Percentiles rank a stretch among this genome's conserved stretches.
These are phyloP conservation scores for Dendrostoma leiphaemia DNA, from an alignment of 2,329 filamentous ascomycete genomes.

Conservation along the genomic window DNA sequence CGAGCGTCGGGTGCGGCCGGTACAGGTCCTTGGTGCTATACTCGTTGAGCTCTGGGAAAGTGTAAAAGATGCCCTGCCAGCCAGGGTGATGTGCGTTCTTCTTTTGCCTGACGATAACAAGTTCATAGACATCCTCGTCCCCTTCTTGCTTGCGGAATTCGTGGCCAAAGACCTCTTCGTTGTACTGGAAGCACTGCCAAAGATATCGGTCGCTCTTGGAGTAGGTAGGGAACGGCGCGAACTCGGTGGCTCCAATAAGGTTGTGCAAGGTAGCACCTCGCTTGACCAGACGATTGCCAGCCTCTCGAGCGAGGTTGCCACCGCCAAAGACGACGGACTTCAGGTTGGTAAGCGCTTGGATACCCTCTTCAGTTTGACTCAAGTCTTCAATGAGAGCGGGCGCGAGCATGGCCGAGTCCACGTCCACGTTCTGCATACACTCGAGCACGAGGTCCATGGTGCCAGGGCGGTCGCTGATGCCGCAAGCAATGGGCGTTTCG, in stretches of 20 bases:
- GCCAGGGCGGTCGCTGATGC: constrained; percentile 32
- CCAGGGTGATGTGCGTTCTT: constrained; percentile 29
- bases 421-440: constrained; percentile 26
- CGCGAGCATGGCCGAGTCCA: constrained; percentile 30
- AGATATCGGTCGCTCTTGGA: constrained; percentile 30
- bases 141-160: constrained; percentile 35
- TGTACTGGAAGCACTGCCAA: constrained; percentile 44
- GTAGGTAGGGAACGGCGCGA: constrained; percentile 23
- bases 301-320: constrained; percentile 36
- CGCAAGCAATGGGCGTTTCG: constrained; percentile 27
- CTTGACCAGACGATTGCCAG: constrained; percentile 36
- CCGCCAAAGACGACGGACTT: constrained; percentile 25
- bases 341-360: constrained; percentile 32
- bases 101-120: constrained; percentile 37
- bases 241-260: constrained; percentile 43
- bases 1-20: constrained; percentile 25
- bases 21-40: constrained; percentile 35
- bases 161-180: constrained; percentile 38
- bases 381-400: constrained; percentile 44
- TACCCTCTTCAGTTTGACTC: constrained; percentile 30
- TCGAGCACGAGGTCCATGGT: constrained; percentile 32
- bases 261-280: constrained; percentile 34
- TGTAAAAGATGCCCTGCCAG: constrained; percentile 27
- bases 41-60: constrained; percentile 29
- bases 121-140: constrained; percentile 34